Percentiles rank a stretch among this genome's conserved stretches.
phyloP scores from a whole-genome alignment of 345 rosid species.

The Salix brachista region DNA sequence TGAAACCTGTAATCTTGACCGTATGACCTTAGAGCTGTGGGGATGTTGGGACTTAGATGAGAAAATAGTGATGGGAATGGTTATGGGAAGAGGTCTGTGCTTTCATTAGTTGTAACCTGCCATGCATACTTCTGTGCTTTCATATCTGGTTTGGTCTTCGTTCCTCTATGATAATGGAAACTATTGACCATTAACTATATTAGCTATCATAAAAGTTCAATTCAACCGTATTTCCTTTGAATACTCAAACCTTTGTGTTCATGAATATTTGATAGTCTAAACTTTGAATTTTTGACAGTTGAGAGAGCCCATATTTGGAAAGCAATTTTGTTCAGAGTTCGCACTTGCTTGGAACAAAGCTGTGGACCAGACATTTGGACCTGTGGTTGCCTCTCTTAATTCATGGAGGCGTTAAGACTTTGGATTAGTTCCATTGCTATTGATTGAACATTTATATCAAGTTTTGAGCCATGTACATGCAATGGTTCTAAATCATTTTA shows the following conservation, averaged over 20 bases:
- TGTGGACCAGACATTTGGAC: slow-evolving; percentile 71
- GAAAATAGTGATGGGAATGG: no score
- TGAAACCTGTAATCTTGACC: no score
- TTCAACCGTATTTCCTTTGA: not conserved
- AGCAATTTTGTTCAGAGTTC: slow-evolving; percentile 47
- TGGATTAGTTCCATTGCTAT: not conserved
- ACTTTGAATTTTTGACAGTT: slow-evolving; percentile 37
- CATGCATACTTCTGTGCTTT: not conserved
- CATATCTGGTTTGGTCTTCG: not conserved
- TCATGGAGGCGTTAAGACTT: slow-evolving; percentile 60
- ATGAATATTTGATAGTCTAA: slow-evolving; percentile 9
- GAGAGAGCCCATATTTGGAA: slow-evolving; percentile 55
- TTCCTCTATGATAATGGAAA: not conserved
- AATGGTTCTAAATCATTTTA: slow-evolving; percentile 7
- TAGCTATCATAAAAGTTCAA: not conserved
- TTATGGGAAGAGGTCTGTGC: not conserved
- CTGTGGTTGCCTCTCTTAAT: slow-evolving; percentile 54
- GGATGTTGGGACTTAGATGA: no score
- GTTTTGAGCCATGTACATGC: slow-evolving; percentile 11
- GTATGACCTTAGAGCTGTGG: no score
- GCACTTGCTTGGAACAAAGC: slow-evolving; percentile 77
- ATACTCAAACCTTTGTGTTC: not conserved
- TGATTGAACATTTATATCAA: not conserved
- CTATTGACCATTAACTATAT: not conserved
- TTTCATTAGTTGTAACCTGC: not conserved